A percentile compares a stretch with the other conserved stretches of the same genome.
phyloP scores from a whole-genome alignment of 805 yeast species.

The Myxozyma udenii region DNA sequence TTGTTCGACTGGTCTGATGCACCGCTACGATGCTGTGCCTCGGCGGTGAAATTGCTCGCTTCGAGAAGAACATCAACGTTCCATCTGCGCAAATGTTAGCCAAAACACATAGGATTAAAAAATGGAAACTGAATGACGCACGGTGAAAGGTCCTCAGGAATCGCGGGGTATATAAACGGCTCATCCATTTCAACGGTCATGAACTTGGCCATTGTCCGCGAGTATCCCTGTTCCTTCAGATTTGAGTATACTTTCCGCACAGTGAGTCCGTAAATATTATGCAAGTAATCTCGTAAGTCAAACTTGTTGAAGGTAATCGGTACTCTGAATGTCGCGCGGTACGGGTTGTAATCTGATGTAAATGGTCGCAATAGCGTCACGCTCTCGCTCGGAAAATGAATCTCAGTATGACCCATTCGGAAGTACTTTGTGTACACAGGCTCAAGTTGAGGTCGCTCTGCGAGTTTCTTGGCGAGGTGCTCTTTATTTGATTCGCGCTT shows the following conservation, averaged over 20 bases:
- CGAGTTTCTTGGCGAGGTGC: constrained; percentile 5
- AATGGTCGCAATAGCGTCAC: constrained; percentile 74
- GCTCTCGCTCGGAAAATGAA: constrained; percentile 83
- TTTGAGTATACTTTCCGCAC: constrained; percentile 65
- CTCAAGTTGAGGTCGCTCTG: constrained; percentile 9
- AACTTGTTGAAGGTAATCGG: constrained; percentile 91
- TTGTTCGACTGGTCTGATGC: constrained; percentile 18
- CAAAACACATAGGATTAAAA: not conserved
- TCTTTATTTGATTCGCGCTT: constrained; percentile 15
- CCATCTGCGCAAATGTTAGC: constrained; percentile 15
- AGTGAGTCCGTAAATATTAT: constrained; percentile 83
- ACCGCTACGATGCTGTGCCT: constrained; percentile 33
- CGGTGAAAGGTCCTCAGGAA: constrained; percentile 39
- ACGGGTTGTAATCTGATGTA: constrained; percentile 50
- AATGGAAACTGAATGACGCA: constrained; percentile 34
- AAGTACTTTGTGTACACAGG: constrained; percentile 45
- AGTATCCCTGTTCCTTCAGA: constrained; percentile 58
- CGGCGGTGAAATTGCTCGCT: constrained; percentile 16
- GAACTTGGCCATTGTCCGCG: constrained; percentile 71
- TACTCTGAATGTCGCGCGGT: constrained; percentile 92
- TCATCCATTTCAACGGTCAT: constrained; percentile 96
- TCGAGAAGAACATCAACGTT: constrained; percentile 15
- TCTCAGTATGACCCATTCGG: constrained; percentile 68
- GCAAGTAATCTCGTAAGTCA: constrained; percentile 90
- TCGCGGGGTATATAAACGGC: constrained; percentile 92